phyloP scores from a whole-genome alignment of 2,329 filamentous ascomycete species.

The Penicillium hordei region DNA sequence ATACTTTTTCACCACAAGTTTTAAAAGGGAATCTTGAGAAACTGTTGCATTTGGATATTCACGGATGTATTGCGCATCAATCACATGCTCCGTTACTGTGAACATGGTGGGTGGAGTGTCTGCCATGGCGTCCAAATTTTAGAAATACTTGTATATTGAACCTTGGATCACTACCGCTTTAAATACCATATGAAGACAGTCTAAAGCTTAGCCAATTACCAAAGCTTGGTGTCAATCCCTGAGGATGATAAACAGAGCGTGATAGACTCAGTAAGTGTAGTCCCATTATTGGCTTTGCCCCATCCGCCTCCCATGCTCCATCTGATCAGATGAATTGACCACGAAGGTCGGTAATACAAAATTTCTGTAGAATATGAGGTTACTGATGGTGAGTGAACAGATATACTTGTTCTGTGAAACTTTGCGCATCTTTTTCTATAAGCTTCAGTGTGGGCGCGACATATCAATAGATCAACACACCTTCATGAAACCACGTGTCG shows the following conservation, averaged over 20 bases:
- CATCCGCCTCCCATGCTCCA: neutral
- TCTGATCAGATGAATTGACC: neutral
- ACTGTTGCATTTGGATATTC: conserved; percentile 8
- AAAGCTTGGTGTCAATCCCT: neutral
- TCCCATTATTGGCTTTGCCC: neutral
- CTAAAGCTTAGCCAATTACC: neutral
- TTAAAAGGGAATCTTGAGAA: neutral
- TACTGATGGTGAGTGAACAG: neutral
- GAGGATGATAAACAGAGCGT: neutral
- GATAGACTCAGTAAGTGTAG: neutral
- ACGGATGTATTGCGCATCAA: conserved; percentile 12
- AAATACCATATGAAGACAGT: neutral
- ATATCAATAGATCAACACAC: neutral
- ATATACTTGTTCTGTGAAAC: neutral
- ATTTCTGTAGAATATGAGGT: neutral
- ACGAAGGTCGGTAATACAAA: neutral
- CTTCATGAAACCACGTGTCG: neutral
- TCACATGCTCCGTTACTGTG: conserved; percentile 8
- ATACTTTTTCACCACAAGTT: conserved; percentile 10
- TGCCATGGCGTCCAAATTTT: neutral
- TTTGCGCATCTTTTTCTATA: neutral
- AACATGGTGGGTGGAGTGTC: neutral
- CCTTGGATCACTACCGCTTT: neutral
- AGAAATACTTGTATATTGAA: neutral
- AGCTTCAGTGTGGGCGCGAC: neutral